Conservation (phyloP, 2,329 filamentous ascomycete genomes). For the Aspergillus sp. region DNA sequence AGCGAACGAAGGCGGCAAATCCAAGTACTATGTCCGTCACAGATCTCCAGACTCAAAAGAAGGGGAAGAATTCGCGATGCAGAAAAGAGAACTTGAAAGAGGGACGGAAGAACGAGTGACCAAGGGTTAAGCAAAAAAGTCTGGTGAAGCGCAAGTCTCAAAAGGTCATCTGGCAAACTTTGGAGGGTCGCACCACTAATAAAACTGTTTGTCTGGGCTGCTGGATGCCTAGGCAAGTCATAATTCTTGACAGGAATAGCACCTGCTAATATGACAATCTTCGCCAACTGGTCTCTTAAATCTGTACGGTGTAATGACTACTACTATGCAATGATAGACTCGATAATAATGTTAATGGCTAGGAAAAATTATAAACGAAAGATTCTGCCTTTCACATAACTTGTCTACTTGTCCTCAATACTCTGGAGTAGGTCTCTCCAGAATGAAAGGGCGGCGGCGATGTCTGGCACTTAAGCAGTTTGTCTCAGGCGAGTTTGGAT, state of each 20-base stretch:
- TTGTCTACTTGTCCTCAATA: neutral
- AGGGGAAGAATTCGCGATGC: neutral
- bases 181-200: slow-evolving; percentile 14
- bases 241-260: slow-evolving; percentile 8
- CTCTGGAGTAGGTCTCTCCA: neutral
- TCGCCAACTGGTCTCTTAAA: neutral
- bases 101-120: slow-evolving; percentile 8
- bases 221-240: slow-evolving; percentile 7
- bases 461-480: neutral
- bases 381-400: neutral
- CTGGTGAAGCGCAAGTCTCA: slow-evolving; percentile 4
- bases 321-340: neutral
- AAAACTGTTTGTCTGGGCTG: slow-evolving; percentile 6
- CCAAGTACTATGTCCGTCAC: neutral
- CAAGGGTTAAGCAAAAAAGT: neutral
- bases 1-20: slow-evolving; percentile 19
- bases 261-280: neutral
- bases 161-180: slow-evolving; percentile 2
- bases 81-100: neutral
- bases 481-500: neutral
- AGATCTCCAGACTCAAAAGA: neutral
- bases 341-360: neutral
- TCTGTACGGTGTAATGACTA: neutral
- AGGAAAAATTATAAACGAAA: too few relatives aligned
- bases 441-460: neutral